These are phyloP conservation scores for Irpex rosettiformis DNA, from an alignment of 1,284 basidiomycete genomes.

Conservation along the genomic window DNA sequence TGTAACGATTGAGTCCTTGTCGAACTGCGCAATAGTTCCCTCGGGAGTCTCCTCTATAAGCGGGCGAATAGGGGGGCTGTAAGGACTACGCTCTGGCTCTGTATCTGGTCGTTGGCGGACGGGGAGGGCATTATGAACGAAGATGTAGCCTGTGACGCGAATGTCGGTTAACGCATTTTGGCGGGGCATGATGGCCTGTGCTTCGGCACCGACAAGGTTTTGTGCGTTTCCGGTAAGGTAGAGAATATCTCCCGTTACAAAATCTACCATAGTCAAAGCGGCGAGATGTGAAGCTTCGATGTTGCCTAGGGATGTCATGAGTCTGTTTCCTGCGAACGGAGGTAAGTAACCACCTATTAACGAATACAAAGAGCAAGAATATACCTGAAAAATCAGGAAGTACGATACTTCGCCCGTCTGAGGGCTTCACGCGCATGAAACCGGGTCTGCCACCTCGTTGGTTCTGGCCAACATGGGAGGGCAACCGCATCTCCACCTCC, in stretches of 20 bases:
- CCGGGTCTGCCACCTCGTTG: conserved; percentile 60
- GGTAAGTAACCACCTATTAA: neutral
- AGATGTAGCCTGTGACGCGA: conserved; percentile 46
- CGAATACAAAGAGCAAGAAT: conserved; percentile 8
- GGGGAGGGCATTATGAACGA: conserved; percentile 54
- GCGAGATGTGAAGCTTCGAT: conserved; percentile 55
- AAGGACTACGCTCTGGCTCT: conserved; percentile 40
- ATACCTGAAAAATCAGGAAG: conserved; percentile 62
- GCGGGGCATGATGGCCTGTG: conserved; percentile 53
- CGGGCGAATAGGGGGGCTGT: conserved; percentile 54
- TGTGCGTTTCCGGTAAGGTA: conserved; percentile 58
- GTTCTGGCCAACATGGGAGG: conserved; percentile 63
- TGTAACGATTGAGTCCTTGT: conserved; percentile 30
- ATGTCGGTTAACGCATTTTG: conserved; percentile 49
- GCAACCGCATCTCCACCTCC: conserved; percentile 34
- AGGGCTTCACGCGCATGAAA: conserved; percentile 52
- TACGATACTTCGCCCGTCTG: conserved; percentile 51
- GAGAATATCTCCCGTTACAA: conserved; percentile 51
- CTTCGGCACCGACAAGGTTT: conserved; percentile 45
- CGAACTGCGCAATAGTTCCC: conserved; percentile 23
- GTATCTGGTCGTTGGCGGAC: conserved; percentile 41
- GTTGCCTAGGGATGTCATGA: conserved; percentile 62
- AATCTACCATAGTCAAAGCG: conserved; percentile 53
- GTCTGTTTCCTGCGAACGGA: conserved; percentile 45
- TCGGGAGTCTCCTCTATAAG: conserved; percentile 44